Conservation (phyloP, 371 early-diverging fungal species). For the Capniomyces stellatus region DNA sequence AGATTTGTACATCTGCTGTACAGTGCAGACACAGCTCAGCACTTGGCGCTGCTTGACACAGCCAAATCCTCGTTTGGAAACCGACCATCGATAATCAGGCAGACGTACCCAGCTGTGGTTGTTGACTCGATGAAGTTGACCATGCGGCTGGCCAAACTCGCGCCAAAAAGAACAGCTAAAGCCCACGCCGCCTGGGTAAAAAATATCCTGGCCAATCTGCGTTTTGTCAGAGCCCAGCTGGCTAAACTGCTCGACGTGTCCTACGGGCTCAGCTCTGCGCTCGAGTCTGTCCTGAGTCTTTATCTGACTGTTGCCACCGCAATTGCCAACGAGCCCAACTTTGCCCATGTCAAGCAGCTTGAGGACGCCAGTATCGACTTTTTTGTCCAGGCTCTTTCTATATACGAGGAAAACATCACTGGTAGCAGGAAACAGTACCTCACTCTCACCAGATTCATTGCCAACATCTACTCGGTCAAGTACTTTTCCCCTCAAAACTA, state of each 20-base stretch:
- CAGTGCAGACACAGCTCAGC: conserved; percentile 45
- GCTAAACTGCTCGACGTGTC: conserved; percentile 7
- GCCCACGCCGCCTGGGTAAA: conserved; percentile 2
- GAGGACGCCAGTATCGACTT: conserved; percentile 83
- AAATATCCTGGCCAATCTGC: neutral
- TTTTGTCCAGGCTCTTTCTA: conserved; percentile 76
- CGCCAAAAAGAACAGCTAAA: conserved; percentile 5
- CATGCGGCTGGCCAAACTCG: conserved; percentile 14
- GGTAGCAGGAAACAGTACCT: conserved; percentile 71
- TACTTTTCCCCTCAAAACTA: conserved; percentile 68
- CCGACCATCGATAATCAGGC: conserved; percentile 67
- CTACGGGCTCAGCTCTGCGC: conserved; percentile 16
- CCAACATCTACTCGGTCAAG: conserved; percentile 52
- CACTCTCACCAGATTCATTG: conserved; percentile 62
- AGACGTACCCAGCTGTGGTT: conserved; percentile 71
- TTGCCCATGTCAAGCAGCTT: conserved; percentile 45
- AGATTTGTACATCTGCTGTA: conserved; percentile 64
- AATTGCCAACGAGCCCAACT: conserved; percentile 27
- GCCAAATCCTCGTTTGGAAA: conserved; percentile 62
- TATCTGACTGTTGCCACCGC: conserved; percentile 64
- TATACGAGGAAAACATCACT: conserved; percentile 79
- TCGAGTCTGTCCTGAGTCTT: conserved; percentile 19
- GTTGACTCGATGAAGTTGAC: conserved; percentile 53
- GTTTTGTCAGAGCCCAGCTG: neutral
- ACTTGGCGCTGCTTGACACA: conserved; percentile 56